Evolutionary conservation across 805 yeast genomes (phyloP), one percentile per base, ranked within the genome.

Genomic region (Isabelozyma rhagii): DNA sequence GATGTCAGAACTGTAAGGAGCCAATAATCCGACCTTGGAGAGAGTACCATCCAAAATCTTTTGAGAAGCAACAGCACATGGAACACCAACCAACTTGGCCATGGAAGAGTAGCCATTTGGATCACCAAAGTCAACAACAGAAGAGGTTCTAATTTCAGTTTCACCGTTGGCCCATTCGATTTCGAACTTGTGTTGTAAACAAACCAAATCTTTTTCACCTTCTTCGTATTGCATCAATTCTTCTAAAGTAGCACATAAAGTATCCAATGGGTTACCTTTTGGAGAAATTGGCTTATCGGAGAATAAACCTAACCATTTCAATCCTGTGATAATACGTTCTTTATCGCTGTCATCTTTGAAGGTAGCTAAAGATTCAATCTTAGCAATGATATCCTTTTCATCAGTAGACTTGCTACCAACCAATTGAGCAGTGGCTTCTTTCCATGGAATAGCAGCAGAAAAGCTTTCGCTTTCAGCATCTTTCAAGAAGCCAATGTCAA

Each of bases 81-180:
- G 99, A 55, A 91, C 93, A 78, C 99, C 99, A 49, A 94, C 99
- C 56, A 89, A 82, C 69, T 93, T 92, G 58, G 99, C 99, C 99
- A 94, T 94, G 36, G 98, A 92, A 40, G 96, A 87, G 84, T 93
- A 94, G 53, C 92, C 90, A 54, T 81, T 75, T 61, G 87, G 87
- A 59, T 81, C 84, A 77, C 99, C 99, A 72, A 89, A 89, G 72
- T 91, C 97, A 38, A 92, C 93, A 66, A 94, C 78, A 52, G 99
- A 94, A 17, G 97, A 88, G 51, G 98, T 92, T 81, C 98, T 91
- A 55, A 86, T 81, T 77, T 94, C 98, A 49, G 80, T 82, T 57
- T 83, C 71, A 59, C 98, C 98, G 64, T 94, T 94, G 49, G 93
- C 91, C 93, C 96, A 89, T 75, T 88, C 94, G 60, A 94, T 90